phyloP scores from a whole-genome alignment of 352 stramenopile species.

The Phytophthora syringae region DNA sequence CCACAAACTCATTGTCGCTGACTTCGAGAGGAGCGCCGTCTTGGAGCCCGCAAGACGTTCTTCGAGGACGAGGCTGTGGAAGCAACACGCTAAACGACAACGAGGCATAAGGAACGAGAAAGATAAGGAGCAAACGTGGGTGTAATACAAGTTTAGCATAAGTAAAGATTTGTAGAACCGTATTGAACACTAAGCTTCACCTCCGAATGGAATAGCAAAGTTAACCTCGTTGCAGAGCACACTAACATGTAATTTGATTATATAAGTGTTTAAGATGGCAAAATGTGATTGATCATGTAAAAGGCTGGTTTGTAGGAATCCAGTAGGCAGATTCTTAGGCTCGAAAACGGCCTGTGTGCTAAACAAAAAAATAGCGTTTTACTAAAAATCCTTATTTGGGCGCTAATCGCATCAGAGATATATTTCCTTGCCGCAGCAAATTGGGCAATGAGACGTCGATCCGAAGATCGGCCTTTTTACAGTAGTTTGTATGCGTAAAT shows the following conservation, averaged over 20 bases:
- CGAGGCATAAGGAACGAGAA: too few relatives aligned
- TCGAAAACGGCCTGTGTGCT: too few relatives aligned
- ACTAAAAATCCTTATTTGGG: too few relatives aligned
- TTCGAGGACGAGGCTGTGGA: conserved; percentile 31
- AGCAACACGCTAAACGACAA: conserved; percentile 22
- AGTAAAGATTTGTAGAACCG: not conserved
- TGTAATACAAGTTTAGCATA: conserved; percentile 13
- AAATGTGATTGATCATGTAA: too few relatives aligned
- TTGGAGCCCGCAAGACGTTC: conserved; percentile 22
- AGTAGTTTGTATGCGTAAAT: conserved; percentile 8
- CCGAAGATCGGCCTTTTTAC: not conserved
- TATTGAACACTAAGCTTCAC: conserved; percentile 22
- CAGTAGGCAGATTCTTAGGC: too few relatives aligned
- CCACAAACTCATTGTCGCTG: conserved; percentile 8
- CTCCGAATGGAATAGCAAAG: too few relatives aligned
- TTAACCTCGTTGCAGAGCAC: too few relatives aligned
- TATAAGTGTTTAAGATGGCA: too few relatives aligned
- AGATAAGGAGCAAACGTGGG: conserved; percentile 1
- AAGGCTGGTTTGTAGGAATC: too few relatives aligned
- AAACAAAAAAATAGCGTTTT: too few relatives aligned
- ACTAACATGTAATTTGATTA: too few relatives aligned
- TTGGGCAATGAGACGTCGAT: not conserved
- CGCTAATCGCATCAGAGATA: not conserved
- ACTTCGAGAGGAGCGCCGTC: conserved; percentile 19
- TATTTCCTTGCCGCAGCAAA: not conserved